Evolutionary conservation across 2,329 filamentous ascomycete genomes (phyloP).

Genomic region (Penicillium vulpinum): DNA sequence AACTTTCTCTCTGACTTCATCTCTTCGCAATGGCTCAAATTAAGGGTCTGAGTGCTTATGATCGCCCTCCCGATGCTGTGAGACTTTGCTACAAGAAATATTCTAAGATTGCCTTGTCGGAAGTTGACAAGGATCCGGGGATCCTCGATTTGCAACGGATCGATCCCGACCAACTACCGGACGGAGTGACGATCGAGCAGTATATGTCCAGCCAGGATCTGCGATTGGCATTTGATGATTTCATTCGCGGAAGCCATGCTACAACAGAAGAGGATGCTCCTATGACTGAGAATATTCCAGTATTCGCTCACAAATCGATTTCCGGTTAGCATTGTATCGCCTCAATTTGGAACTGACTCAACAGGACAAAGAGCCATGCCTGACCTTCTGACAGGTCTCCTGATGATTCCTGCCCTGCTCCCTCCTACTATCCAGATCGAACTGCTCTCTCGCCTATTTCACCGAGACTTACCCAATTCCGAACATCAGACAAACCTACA

Average conservation of each 20-base stretch:
- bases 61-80: conserved; percentile 71
- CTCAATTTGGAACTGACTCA: conserved; percentile 9
- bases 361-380: conserved; percentile 8
- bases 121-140: conserved; percentile 55
- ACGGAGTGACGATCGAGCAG: conserved; percentile 29
- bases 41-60: conserved; percentile 67
- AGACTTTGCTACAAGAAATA: conserved; percentile 74
- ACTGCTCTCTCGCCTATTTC: conserved; percentile 72
- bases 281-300: conserved; percentile 31
- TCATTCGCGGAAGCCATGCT: conserved; percentile 21
- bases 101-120: conserved; percentile 58
- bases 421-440: conserved; percentile 66
- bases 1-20: neutral
- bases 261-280: conserved; percentile 14
- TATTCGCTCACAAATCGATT: conserved; percentile 38
- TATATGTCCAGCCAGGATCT: conserved; percentile 32
- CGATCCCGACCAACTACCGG: conserved; percentile 34
- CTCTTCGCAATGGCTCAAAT: conserved; percentile 34
- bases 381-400: conserved; percentile 63
- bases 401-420: conserved; percentile 73
- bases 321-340: conserved; percentile 35
- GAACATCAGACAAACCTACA: conserved; percentile 87
- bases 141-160: conserved; percentile 57
- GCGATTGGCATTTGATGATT: conserved; percentile 34
- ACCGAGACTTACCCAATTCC: conserved; percentile 72